Percentiles rank a stretch among this genome's conserved stretches.
phyloP scores from a whole-genome alignment of 371 early-diverging fungal species.

The Mucor irregularis region DNA sequence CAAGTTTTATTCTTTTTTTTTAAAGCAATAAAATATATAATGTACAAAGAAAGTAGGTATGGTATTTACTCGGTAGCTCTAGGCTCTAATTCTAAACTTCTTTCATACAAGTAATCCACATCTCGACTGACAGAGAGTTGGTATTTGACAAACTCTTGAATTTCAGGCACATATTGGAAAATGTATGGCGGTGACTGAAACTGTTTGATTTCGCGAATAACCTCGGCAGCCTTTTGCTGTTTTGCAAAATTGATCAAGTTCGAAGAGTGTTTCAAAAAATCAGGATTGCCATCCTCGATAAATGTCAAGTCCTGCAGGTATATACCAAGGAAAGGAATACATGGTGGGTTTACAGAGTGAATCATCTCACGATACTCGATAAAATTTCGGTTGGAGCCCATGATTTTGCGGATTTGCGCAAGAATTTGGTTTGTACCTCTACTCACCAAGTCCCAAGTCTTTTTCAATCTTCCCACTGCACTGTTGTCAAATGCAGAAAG shows the following conservation, averaged over 20 bases:
- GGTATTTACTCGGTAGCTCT: no score
- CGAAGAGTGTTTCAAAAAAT: slow-evolving; percentile 60
- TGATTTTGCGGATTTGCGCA: slow-evolving; percentile 58
- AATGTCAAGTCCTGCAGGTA: slow-evolving; percentile 93
- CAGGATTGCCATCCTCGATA: slow-evolving; percentile 91
- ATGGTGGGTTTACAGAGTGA: slow-evolving; percentile 86
- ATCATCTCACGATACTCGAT: slow-evolving; percentile 84
- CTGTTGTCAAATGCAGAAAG: slow-evolving; percentile 89
- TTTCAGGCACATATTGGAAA: slow-evolving; percentile 72
- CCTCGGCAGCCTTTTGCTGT: slow-evolving; percentile 83
- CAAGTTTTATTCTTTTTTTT: no score
- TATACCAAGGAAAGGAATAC: slow-evolving; percentile 89
- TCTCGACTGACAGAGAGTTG: slow-evolving; percentile 63
- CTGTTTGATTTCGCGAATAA: slow-evolving; percentile 91
- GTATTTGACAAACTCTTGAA: slow-evolving; percentile 78
- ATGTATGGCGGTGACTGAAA: slow-evolving; percentile 88
- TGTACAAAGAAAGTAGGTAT: no score
- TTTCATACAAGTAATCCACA: slow-evolving; percentile 66
- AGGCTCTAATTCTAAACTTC: slow-evolving; percentile 72
- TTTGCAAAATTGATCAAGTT: slow-evolving; percentile 91
- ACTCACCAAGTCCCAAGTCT: slow-evolving; percentile 82
- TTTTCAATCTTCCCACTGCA: slow-evolving; percentile 85
- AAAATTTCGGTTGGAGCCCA: slow-evolving; percentile 85
- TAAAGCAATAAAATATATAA: no score
- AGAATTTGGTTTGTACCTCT: slow-evolving; percentile 58